Evolutionary conservation across 441 rosid species (phyloP), one percentile per base, ranked within the genome.

Genomic region (Erodium trifolium): DNA sequence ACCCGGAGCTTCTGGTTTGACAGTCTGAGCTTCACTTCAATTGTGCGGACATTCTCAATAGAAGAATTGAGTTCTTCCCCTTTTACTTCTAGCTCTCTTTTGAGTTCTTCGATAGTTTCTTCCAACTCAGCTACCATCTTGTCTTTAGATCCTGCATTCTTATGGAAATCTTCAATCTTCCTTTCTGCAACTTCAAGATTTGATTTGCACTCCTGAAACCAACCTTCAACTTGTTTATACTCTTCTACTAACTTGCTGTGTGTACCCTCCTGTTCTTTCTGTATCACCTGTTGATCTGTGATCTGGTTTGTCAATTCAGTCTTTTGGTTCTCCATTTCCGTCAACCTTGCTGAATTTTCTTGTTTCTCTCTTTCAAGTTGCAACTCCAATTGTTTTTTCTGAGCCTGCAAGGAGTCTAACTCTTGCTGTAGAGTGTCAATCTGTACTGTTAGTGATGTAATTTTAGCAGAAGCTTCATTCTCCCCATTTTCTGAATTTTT

Each of bases 1-100:
- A 94, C 81, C 63, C 98, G 86, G 55, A 90, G 96, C 76, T 94
- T 92, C 87, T 94, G 99, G 87, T 87, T 94, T 8, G 99, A 92
- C 70, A 94, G 75, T 29, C 96, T 87, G 60, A 91, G 97, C 81
- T 83, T 86, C 5, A 94, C 92, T 79, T 92, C 99, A 8, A 90
- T 83, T 16, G 72, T 77, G 47, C 82, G 81, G 63, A 82, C 83
- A 8, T 86, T 87, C 60, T 88, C 91, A 7, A 79, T 70, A 72
- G 82, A 27, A 27, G 83, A 73, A 79, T 72, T 76, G 0, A 87
- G 75, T 70, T 94, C 97, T 4, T 94, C 99, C 71, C 76, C 91
- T 84, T 88, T 90, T 64, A 84, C 70, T 67, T 91, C 99, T 23
- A 90, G 75, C 27, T 94, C 88, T 74, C 85, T 84, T 73, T 72